Evolutionary conservation across 805 yeast species (phyloP), one percentile per base, ranked within the genome.

Genomic region (Wickerhamiella cacticola): DNA sequence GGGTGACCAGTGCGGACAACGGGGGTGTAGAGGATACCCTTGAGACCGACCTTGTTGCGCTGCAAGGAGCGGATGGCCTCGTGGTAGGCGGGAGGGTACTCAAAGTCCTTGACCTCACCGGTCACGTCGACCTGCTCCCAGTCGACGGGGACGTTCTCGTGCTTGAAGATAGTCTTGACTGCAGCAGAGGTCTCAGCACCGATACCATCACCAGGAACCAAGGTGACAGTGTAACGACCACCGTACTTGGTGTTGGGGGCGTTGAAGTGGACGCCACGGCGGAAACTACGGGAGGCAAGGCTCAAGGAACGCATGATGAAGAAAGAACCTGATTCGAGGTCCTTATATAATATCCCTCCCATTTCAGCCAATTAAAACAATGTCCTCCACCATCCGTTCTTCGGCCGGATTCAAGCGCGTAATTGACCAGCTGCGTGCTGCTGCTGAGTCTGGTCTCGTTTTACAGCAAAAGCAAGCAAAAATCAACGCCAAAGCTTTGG

Each of bases 141-240:
- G 59, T 87, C 95, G 56, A 89, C 80, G 57, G 98, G 98, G 39
- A 92, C 82, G 56, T 77, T 78, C 68, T 83, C 87, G 53, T 85
- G 77, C 63, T 79, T 75, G 74, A 89, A 89, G 64, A 89, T 83
- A 57, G 85, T 77, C 67, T 82, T 80, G 52, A 89, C 98, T 22
- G 96, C 82, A 66, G 83, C 89, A 51, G 97, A 82, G 64, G 88
- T 84, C 72, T 88, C 96, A 63, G 80, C 81, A 68, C 98, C 98
- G 57, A 88, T 82, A 76, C 97, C 97, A 65, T 89, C 98, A 69
- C 98, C 72, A 51, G 97, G 97, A 59, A 89, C 81, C 65, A 89
- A 74, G 45, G 98, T 89, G 50, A 92, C 96, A 46, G 89, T 83
- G 74, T 78, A 88, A 65, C 80, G 80, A 53, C 96, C 95, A 58